Base-by-base conservation (phyloP, 345 rosid species). In the Chamaenerion angustifolium region DNA sequence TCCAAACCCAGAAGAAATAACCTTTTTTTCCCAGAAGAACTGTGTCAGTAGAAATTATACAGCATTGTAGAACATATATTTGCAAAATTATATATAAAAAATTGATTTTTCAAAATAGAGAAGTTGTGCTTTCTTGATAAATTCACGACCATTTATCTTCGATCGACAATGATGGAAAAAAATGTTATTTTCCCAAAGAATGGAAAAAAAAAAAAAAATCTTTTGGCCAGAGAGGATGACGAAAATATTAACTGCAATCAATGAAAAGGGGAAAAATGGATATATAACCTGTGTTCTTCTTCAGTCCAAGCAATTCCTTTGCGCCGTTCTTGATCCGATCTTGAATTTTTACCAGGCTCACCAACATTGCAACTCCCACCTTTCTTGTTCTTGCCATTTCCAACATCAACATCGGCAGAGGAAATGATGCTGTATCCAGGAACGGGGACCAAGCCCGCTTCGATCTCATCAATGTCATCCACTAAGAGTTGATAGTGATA, bases 221-320 rank as follows among this genome's bases (percentile, higher is more conserved):
- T 21, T 21, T 21, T 21, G 25, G 25, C 25, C 25, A 21, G 25
- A 21, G 25, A 4, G n/a, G n/a, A n/a, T n/a, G n/a, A n/a, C n/a
- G n/a, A n/a, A n/a, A 23, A 23, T 25, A 25, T 7, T 16, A 31
- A 10, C 8, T 21, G 8, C 40, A 11, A 43, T 12, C 1, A 8
- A 5, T 2, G 6, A 55, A 45, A 45, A 3, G 4, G 4, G 2
- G 42, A 42, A 25, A n/a, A 42, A 27, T 11, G 12, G 43, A 61
- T 52, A 50, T 37, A 40, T 76, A 55, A 87, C 93, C 92, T 77
- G 79, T 85, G 95, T 42, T 92, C 98, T 44, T 87, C 96, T 73
- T 87, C 96, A 6, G 98, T 81, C 96, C 98, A 92, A 41, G 96
- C 93, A 67, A 82, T 82, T 53, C 98, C 96, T 68, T 87, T 92